Evolutionary conservation across 73 alveolate species (phyloP), one percentile per base, ranked within the genome.

Genomic region (Durusdinium trenchii): DNA sequence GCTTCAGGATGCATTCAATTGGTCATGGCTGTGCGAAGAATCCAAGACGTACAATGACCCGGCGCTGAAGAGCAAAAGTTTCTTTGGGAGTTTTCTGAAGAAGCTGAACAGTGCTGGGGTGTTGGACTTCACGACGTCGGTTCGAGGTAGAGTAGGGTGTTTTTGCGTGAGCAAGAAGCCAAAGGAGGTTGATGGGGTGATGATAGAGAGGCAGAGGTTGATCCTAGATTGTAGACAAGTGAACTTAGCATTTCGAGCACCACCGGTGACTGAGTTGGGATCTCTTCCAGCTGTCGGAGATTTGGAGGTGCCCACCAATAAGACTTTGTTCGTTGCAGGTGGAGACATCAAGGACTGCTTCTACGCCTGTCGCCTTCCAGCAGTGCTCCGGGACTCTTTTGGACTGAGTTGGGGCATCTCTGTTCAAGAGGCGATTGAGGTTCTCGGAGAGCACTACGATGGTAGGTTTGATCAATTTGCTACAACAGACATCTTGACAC

Each of bases 111-210:
- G 42, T 10, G 62, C 57, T 26, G 82, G 95, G 47, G 6, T 86
- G 35, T 82, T 86, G 64, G 6, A 81, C 2, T 86, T n/a, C 30
- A 20, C 43, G 28, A 40, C 40, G 35, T 6, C 46, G 0, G 42
- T 62, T 5, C 38, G 83, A 3, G 95, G 95, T 1, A 35, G 95
- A 38, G 95, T 86, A 9, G 95, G 95, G 45, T 54, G 61, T 40
- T 86, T 86, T 60, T 57, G 7, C 32, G 95, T 86, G 20, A 12
- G 40, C 1, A 86, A 86, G 83, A 86, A 86, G 82, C 50, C 95
- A 10, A 60, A 60, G 46, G 61, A 47, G 6, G 82, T 86, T 7
- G 50, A 83, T 51, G 93, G 93, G 16, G 50, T 1, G 0, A 32
- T 47, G 71, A 36, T 30, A 32, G 51, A 83, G 71, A 16, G 93